Evolutionary conservation across 2,329 filamentous ascomycete species (phyloP).

Genomic region (Neopestalotiopsis sp.): DNA sequence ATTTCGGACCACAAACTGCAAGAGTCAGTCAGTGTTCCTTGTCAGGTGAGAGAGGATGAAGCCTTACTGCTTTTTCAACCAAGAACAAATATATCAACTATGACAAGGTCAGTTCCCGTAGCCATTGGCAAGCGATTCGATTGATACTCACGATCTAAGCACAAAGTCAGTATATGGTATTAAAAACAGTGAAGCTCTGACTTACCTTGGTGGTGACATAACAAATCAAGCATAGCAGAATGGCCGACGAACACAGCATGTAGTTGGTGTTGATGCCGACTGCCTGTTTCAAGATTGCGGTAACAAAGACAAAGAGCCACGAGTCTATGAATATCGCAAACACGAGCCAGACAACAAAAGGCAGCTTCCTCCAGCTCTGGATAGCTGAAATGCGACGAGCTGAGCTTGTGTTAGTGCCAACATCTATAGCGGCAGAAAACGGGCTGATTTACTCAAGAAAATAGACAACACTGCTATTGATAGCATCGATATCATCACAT

Average conservation of each 20-base stretch:
- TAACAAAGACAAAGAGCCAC: conserved; percentile 62
- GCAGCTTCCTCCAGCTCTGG: conserved; percentile 45
- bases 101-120: neutral
- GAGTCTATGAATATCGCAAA: conserved; percentile 65
- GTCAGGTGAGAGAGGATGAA: neutral
- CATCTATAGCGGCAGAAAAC: neutral
- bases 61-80: conserved; percentile 64
- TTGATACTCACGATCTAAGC: too few relatives aligned
- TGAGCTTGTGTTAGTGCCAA: neutral
- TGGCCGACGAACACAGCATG: conserved; percentile 59
- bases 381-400: conserved; percentile 29
- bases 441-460: neutral
- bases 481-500: neutral
- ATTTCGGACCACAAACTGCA: conserved; percentile 62
- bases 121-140: too few relatives aligned
- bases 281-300: conserved; percentile 60
- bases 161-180: neutral
- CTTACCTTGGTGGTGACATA: conserved; percentile 47
- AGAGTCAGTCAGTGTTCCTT: neutral
- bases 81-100: conserved; percentile 68
- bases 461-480: neutral
- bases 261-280: conserved; percentile 58
- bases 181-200: too few relatives aligned
- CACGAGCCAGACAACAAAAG: conserved; percentile 54
- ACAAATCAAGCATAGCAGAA: conserved; percentile 64